Conservation (phyloP, 441 rosid species). For the Jatropha podagrica region DNA sequence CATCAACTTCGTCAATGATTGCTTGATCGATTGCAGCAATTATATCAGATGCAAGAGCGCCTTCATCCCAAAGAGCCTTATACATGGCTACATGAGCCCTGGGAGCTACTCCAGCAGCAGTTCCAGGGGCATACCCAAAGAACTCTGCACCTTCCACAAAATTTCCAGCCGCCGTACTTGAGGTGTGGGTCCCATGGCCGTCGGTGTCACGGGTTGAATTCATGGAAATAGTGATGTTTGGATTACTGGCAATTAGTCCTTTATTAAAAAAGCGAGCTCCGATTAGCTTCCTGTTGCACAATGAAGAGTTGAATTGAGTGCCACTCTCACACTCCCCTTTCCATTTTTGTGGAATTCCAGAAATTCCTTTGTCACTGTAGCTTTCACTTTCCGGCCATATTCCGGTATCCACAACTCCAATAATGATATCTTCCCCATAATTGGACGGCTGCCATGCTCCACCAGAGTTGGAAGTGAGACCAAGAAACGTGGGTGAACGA, state of each 20-base stretch:
- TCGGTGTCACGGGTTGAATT: constrained; percentile 75
- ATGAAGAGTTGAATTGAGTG: constrained; percentile 50
- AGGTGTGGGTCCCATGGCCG: constrained; percentile 82
- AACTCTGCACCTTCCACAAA: constrained; percentile 56
- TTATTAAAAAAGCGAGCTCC: constrained; percentile 76
- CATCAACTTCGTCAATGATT: constrained; percentile 64
- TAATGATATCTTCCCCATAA: constrained; percentile 49
- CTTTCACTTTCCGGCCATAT: constrained; percentile 81
- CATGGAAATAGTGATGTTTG: constrained; percentile 41
- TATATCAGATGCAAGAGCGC: constrained; percentile 59
- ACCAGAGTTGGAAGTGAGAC: constrained; percentile 41
- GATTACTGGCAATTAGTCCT: constrained; percentile 43
- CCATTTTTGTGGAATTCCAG: constrained; percentile 62
- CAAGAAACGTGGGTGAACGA: constrained; percentile 60
- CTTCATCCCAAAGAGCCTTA: constrained; percentile 62
- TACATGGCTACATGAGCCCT: constrained; percentile 77
- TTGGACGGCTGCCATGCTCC: constrained; percentile 44
- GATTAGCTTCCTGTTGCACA: constrained; percentile 73
- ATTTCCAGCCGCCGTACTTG: constrained; percentile 77
- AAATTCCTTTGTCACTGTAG: constrained; percentile 53
- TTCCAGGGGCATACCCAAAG: constrained; percentile 57
- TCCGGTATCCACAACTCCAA: constrained; percentile 78
- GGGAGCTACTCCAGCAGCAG: constrained; percentile 74
- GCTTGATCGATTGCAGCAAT: constrained; percentile 87
- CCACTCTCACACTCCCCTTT: constrained; percentile 69